Evolutionary conservation across 2,329 filamentous ascomycete species (phyloP), one percentile per base, ranked within the genome.

Genomic region (Sporothrix variecibatus): DNA sequence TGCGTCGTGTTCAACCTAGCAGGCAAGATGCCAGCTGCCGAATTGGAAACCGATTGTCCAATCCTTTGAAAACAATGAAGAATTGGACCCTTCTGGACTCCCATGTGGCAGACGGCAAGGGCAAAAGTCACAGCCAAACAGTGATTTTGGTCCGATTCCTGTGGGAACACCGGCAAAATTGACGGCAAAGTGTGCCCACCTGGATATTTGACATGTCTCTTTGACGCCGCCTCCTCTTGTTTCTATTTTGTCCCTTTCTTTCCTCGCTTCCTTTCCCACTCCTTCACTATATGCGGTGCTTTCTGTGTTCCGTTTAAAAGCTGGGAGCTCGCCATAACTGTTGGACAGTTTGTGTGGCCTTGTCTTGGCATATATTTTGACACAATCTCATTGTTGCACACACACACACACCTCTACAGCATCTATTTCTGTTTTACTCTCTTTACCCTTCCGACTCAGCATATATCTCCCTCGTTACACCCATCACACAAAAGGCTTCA

Each of bases 181-280:
- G 62, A 46, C 62, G 38, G 38, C 17, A 43, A 40, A 40, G 38
- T 20, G 62, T 67, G 62, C 23, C 62, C 38, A 28, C 62, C n/a
- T 67, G 28, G 28, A 60, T 60, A 38, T 65, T 67, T 8, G 23
- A 46, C 67, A 38, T 28, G 11, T 53, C 20, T 56, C 46, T 69
- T 69, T 69, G 67, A 53, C 65, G 65, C 65, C 62, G 38, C n/a
- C 12, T 46, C 38, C 38, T 67, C 62, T 67, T 46, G 38, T 67
- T 7, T 67, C 38, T 46, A 23, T 26, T 23, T 12, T n/a, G 28
- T 64, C 34, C 17, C n/a, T 40, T 26, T 26, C 23, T 65, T 43
- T 9, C 62, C 38, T 43, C 6, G 17, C 31, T 34, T 43, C 38
- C n/a, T 28, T 34, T 49, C 2, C 64, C 12, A 6, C 9, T 28